Evolutionary conservation across 352 stramenopile species (phyloP), one percentile per base, ranked within the genome.

Genomic region (Phytophthora citrophthora): DNA sequence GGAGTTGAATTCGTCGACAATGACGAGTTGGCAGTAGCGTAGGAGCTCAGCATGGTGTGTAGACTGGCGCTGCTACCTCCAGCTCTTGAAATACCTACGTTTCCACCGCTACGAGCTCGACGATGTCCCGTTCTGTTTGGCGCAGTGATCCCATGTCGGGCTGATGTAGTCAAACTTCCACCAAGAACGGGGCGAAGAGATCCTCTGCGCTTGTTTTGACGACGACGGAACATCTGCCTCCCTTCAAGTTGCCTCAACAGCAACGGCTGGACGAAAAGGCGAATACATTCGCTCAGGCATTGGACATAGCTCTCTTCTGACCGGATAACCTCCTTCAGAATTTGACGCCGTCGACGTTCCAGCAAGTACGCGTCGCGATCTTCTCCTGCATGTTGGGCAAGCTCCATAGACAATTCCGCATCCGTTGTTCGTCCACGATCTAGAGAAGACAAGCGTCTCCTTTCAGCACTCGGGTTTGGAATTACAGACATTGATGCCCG

Each of bases 291-390:
- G n/a, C 84, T 80, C 11, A 96, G 54, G 29, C 85, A 92, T 41
- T 83, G 76, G 13, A 96, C 85, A 47, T 94, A 96, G 61, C 81
- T 91, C 49, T 94, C 81, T 64, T 95, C 88, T 0, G 88, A 91
- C 8, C 85, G 88, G 36, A 93, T 86, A 24, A 94, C 87, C 53
- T 94, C 86, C 49, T 91, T 92, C 41, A 95, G 71, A 53, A 94
- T 95, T 31, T 93, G 81, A 23, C 81, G 71, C 7, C 87, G 75
- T 2, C 81, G 79, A 20, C 79, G 77, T 57, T 95, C 87, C 16
- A 81, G 38, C 58, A 92, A 83, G 54, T 69, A 71, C 8, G 53
- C 64, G 23, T 93, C 85, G 7, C 87, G 76, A 16, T 86, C 77
- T 3, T 73, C 57, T 23, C 50, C 61, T n/a, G 54, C 51, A 8